phyloP scores from a whole-genome alignment of 805 yeast genomes.

The Cyberlindnera saturnus region DNA sequence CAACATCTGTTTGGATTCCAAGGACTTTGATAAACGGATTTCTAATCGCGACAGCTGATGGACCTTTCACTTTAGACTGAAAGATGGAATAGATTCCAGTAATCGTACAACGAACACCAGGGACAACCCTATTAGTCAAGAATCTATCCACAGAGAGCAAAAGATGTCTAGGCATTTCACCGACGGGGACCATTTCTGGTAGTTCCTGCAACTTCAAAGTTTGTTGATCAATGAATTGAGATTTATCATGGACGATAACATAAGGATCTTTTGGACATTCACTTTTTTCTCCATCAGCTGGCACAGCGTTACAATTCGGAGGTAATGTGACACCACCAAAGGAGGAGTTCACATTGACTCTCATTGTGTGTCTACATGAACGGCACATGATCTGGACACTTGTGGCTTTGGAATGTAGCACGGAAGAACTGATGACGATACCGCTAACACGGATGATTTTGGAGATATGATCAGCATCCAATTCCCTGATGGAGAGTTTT shows the following conservation, averaged over 20 bases:
- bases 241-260: slow-evolving; percentile 87
- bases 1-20: slow-evolving; percentile 83
- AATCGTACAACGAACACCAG: slow-evolving; percentile 90
- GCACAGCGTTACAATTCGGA: slow-evolving; percentile 52
- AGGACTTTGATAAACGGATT: slow-evolving; percentile 84
- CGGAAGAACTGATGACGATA: slow-evolving; percentile 86
- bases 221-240: slow-evolving; percentile 93
- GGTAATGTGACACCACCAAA: slow-evolving; percentile 71
- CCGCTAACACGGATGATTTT: slow-evolving; percentile 90
- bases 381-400: slow-evolving; percentile 80
- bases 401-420: slow-evolving; percentile 83
- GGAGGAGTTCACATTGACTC: slow-evolving; percentile 55
- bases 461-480: slow-evolving; percentile 83
- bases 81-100: slow-evolving; percentile 91
- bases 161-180: slow-evolving; percentile 97
- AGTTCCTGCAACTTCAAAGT: slow-evolving; percentile 88
- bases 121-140: slow-evolving; percentile 83
- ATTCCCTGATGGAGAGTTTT: slow-evolving; percentile 67
- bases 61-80: slow-evolving; percentile 58
- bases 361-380: slow-evolving; percentile 75
- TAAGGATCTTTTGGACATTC: slow-evolving; percentile 91
- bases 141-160: slow-evolving; percentile 83
- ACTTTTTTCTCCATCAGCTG: slow-evolving; percentile 44
- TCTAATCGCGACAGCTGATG: slow-evolving; percentile 79
- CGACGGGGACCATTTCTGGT: slow-evolving; percentile 99